Evolutionary conservation across 2,329 filamentous ascomycete species (phyloP).

Genomic region (Aschersonia sp.): DNA sequence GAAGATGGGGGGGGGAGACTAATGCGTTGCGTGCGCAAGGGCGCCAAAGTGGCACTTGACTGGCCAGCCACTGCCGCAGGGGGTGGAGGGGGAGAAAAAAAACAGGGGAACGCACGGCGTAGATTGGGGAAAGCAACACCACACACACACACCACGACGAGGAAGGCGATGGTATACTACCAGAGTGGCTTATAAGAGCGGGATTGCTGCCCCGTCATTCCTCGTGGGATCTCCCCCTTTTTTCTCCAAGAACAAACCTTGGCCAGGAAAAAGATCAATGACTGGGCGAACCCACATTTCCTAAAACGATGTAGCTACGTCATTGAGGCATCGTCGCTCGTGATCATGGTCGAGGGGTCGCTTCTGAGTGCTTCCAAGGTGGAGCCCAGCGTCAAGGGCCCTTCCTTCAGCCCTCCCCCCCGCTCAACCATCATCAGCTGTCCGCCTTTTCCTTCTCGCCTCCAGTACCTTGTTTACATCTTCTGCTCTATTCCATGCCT

Average conservation of each 20-base stretch:
- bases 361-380: not conserved
- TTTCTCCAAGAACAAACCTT: not conserved
- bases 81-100: too few relatives aligned
- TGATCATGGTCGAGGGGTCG: not conserved
- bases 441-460: conserved; percentile 6
- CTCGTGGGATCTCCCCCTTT: not conserved
- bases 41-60: too few relatives aligned
- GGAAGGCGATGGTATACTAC: too few relatives aligned
- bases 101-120: too few relatives aligned
- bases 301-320: not conserved
- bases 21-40: too few relatives aligned
- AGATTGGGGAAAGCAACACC: too few relatives aligned
- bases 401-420: not conserved
- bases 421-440: not conserved
- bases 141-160: too few relatives aligned
- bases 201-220: too few relatives aligned
- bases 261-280: not conserved
- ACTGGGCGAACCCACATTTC: too few relatives aligned
- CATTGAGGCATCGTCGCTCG: not conserved
- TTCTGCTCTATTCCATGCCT: conserved; percentile 16
- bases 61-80: too few relatives aligned
- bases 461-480: conserved; percentile 18
- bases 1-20: too few relatives aligned
- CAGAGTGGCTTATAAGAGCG: too few relatives aligned
- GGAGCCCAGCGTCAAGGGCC: not conserved